phyloP scores from a whole-genome alignment of 371 early-diverging fungal genomes.

The Fennellomyces sp. region DNA sequence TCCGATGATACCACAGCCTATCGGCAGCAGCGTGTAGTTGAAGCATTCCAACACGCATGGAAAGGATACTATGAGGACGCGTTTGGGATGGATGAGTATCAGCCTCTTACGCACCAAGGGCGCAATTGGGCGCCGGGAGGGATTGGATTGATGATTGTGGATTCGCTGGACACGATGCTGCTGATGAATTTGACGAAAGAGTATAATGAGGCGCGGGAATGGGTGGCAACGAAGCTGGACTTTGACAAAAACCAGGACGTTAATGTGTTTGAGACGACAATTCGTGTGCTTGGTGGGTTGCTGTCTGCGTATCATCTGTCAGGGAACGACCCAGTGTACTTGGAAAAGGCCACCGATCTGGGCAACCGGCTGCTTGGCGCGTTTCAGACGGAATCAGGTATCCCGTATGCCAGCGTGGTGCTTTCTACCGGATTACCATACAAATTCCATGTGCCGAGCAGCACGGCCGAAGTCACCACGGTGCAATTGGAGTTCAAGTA shows the following conservation, averaged over 20 bases:
- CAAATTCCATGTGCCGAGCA: conserved; percentile 50
- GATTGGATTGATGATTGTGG: conserved; percentile 81
- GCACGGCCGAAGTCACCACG: conserved; percentile 87
- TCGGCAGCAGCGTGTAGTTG: conserved; percentile 52
- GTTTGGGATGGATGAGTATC: conserved; percentile 85
- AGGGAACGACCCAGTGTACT: conserved; percentile 61
- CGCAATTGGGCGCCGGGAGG: conserved; percentile 60
- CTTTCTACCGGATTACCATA: conserved; percentile 42
- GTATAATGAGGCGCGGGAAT: conserved; percentile 68
- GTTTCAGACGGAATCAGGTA: conserved; percentile 72
- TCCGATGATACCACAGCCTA: conserved; percentile 23
- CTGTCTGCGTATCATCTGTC: conserved; percentile 82
- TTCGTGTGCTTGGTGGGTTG: conserved; percentile 90
- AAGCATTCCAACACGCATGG: conserved; percentile 77
- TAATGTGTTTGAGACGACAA: conserved; percentile 92
- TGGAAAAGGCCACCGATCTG: conserved; percentile 79
- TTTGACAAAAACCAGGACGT: conserved; percentile 77
- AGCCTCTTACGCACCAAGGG: conserved; percentile 65
- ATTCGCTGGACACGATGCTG: conserved; percentile 83
- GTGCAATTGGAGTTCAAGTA: conserved; percentile 90
- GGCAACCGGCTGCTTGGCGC: conserved; percentile 80
- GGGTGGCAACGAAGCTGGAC: conserved; percentile 61
- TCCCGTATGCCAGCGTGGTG: conserved; percentile 79
- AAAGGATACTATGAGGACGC: conserved; percentile 77
- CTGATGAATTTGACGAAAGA: conserved; percentile 81